Base-by-base conservation (phyloP, 78 protist genomes). In the Dictyostelium purpureum region DNA sequence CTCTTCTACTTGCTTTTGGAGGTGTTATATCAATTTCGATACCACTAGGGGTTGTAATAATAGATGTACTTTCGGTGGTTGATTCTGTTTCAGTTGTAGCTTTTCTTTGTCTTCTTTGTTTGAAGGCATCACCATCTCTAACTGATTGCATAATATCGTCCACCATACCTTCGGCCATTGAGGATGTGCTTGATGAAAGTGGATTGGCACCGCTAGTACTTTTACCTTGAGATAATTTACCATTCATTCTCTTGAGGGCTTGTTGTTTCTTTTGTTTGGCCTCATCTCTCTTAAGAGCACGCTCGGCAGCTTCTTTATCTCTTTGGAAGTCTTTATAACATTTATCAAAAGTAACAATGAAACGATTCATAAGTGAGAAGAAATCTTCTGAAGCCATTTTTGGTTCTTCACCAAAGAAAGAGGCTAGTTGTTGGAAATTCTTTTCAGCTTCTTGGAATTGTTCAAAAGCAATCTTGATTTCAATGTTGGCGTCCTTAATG, bases 121-220 rank as follows among this genome's bases (percentile, higher is more conserved):
- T 81, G 31, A 81, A 81, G 4, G 89, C 89, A 31, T 81, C 89
- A 81, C 89, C 89, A 67, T 81, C 89, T 16, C 89, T 16, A 14
- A 81, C 89, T 0, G 89, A 51, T 69, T 81, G 89, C 49, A 81
- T n/a, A 33, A 81, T 81, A 81, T 81, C 89, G n/a, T 81, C 89
- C 28, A 81, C 89, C 88, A 65, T 59, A 47, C 69, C 88, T 10
- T 26, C 35, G 35, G 33, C 71, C 11, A 12, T 49, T 14, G 52
- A 12, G 16, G 66, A 47, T 2, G 38, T 11, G 1, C 52, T n/a
- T 40, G 52, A 40, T 40, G 76, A 69, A 9, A 69, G 40, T 14
- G 73, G 52, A 28, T 28, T 37, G 6, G 31, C 21, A 76, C 28
- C 28, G 16, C 16, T 31, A 28, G 65, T 26, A 38, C 40, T 37